These are phyloP conservation scores for Chromera velia DNA, from an alignment of 73 alveolate species.

Conservation along the genomic window DNA sequence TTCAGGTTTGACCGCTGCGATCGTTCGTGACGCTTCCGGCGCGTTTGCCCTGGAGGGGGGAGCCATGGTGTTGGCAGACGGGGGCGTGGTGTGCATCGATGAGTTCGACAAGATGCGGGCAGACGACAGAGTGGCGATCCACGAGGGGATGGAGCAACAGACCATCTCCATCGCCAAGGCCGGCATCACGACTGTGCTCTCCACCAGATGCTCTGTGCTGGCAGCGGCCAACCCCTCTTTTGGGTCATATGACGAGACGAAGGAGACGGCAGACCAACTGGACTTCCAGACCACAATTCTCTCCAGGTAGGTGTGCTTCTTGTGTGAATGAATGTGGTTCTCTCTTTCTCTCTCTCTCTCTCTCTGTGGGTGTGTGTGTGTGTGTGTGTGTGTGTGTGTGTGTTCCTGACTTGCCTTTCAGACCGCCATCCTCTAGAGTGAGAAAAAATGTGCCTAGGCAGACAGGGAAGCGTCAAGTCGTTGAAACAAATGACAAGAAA, in stretches of 20 bases:
- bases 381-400: too few species aligned
- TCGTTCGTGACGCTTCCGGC: slow-evolving; percentile 46
- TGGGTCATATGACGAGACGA: slow-evolving; percentile 95
- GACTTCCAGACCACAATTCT: slow-evolving; percentile 96
- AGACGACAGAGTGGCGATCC: slow-evolving; percentile 99
- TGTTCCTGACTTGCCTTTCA: too few species aligned
- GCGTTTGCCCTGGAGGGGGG: slow-evolving; percentile 96
- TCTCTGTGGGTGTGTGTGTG: too few species aligned
- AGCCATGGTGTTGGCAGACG: slow-evolving; percentile 99
- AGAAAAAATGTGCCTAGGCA: too few species aligned
- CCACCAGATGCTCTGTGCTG: slow-evolving; percentile 88
- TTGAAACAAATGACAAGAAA: too few species aligned
- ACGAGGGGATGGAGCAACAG: slow-evolving; percentile 98
- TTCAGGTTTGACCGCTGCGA: neutral
- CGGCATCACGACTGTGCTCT: slow-evolving; percentile 93
- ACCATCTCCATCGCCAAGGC: slow-evolving; percentile 99
- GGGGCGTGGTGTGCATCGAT: slow-evolving; percentile 99
- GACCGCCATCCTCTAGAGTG: too few species aligned
- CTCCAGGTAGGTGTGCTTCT: too few species aligned
- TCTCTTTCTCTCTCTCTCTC: too few species aligned
- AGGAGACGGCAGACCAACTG: slow-evolving; percentile 91
- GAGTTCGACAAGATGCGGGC: slow-evolving; percentile 99
- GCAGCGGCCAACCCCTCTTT: slow-evolving; percentile 99
- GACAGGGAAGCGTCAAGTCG: too few species aligned
- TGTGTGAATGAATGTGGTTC: too few species aligned